Evolutionary conservation across 768 basidiomycete genomes (phyloP).

Genomic region (Termitomyces sp.): DNA sequence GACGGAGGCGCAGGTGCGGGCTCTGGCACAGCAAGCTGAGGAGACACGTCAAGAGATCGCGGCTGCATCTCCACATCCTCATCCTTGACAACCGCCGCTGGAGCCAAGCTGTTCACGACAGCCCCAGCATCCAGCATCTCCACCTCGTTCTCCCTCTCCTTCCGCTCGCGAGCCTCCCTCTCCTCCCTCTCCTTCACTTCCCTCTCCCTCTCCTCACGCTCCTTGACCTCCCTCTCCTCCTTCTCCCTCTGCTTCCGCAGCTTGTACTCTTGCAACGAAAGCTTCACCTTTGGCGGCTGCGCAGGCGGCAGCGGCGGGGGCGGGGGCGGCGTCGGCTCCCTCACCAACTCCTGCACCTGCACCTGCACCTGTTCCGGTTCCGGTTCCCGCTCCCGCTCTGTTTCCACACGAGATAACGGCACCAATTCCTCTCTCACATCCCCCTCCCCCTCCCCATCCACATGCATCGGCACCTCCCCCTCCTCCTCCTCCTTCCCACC

Average conservation of each 20-base stretch:
- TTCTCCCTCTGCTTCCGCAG: conserved; percentile 48
- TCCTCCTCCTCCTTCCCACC: background rate
- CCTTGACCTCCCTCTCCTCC: conserved; percentile 39
- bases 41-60: background rate
- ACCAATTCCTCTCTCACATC: background rate
- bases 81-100: background rate
- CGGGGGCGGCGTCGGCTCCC: background rate
- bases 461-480: background rate
- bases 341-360: background rate
- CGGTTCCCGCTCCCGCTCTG: background rate
- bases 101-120: no score
- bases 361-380: background rate
- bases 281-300: conserved; percentile 43
- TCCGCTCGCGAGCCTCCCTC: conserved; percentile 45
- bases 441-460: background rate
- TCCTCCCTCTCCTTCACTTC: conserved; percentile 44
- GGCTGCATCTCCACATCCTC: conserved; percentile 4
- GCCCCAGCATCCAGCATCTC: conserved; percentile 1
- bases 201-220: conserved; percentile 35
- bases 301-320: conserved; percentile 16
- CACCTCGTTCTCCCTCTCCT: conserved; percentile 15
- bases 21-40: background rate
- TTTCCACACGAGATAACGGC: background rate
- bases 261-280: conserved; percentile 56
- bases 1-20: background rate